Percentiles rank a stretch among this genome's conserved stretches.
Evolutionary conservation across 2,329 filamentous ascomycete genomes (phyloP).

Genomic region (Fusarium austroafricanum): DNA sequence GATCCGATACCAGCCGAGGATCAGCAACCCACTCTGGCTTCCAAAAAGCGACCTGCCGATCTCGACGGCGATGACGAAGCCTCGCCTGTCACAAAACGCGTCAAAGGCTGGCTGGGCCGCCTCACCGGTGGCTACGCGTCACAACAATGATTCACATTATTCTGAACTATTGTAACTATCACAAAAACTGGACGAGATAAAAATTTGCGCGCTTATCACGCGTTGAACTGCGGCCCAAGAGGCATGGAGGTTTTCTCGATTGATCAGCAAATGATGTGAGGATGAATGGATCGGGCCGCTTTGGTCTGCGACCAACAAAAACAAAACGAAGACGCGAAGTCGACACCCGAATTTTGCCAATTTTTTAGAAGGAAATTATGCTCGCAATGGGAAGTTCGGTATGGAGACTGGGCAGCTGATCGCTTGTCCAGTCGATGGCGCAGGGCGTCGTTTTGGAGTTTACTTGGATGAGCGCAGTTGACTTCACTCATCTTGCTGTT

Average conservation of each 20-base stretch:
- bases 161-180: neutral
- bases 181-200: neutral
- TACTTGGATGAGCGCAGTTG: neutral
- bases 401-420: neutral
- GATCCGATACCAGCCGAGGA: neutral
- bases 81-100: conserved; percentile 17
- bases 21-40: neutral
- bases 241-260: no score
- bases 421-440: neutral
- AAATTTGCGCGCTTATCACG: no score
- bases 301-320: neutral
- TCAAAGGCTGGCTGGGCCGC: conserved; percentile 13
- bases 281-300: neutral
- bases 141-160: neutral
- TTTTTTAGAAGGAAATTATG: no score
- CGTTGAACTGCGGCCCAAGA: neutral
- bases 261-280: neutral
- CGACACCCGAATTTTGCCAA: no score
- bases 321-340: neutral
- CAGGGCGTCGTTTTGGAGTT: neutral
- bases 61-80: conserved; percentile 2
- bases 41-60: conserved; percentile 2
- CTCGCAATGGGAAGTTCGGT: no score
- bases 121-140: conserved; percentile 7
- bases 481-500: neutral